Evolutionary conservation across 2,329 filamentous ascomycete genomes (phyloP).

Genomic region (Ceratocystis harringtonii): DNA sequence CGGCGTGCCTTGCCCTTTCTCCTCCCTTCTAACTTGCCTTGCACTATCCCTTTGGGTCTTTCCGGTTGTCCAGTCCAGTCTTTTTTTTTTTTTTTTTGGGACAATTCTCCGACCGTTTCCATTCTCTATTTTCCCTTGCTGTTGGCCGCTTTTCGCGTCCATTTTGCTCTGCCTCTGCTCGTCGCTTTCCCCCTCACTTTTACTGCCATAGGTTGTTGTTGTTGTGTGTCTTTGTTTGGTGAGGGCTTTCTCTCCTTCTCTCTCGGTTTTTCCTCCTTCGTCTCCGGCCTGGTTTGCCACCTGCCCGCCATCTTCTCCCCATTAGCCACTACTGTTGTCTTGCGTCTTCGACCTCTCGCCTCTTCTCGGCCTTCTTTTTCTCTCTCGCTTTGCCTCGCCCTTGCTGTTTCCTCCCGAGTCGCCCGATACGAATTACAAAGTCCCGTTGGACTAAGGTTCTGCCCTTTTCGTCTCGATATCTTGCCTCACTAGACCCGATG

Average conservation of each 20-base stretch:
- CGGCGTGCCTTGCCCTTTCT: too few relatives aligned
- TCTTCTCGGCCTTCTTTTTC: neutral
- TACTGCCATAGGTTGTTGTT: too few relatives aligned
- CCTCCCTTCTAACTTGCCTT: too few relatives aligned
- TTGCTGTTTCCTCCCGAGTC: neutral
- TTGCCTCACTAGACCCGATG: neutral
- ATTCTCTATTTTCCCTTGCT: too few relatives aligned
- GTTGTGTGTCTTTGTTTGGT: neutral
- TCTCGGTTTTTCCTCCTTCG: neutral
- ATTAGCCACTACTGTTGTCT: neutral
- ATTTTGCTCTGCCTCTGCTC: too few relatives aligned
- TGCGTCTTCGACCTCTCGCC: neutral
- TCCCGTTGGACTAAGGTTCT: neutral
- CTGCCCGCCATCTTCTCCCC: neutral
- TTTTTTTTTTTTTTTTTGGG: too few relatives aligned
- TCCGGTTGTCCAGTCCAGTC: too few relatives aligned
- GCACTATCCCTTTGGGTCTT: too few relatives aligned
- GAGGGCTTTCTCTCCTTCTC: neutral
- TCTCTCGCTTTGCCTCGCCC: neutral
- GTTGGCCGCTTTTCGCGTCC: too few relatives aligned
- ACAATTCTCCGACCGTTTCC: too few relatives aligned
- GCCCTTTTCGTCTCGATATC: neutral
- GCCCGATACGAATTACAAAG: neutral
- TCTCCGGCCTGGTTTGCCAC: neutral
- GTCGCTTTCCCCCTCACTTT: too few relatives aligned